Conservation (phyloP, 257 asterid genomes). For the Fraxinus anomala region DNA sequence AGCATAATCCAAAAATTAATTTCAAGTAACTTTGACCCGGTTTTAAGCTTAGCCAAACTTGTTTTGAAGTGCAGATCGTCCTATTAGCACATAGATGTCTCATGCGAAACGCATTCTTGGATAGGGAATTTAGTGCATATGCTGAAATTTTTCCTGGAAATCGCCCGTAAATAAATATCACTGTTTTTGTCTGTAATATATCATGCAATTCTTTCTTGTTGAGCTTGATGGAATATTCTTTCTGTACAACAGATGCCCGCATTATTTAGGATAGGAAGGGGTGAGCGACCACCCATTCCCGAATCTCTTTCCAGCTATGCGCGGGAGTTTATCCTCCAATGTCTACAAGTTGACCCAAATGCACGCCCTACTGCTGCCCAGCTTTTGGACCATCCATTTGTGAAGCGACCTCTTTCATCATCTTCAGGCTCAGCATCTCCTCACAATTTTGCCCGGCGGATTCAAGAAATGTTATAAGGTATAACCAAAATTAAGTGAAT, state of each 20-base stretch:
- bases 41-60: background rate
- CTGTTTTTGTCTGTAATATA: background rate
- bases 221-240: background rate
- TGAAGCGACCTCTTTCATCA: background rate
- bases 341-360: conserved; percentile 64
- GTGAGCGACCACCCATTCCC: conserved; percentile 42
- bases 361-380: conserved; percentile 13
- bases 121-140: background rate
- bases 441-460: conserved; percentile 6
- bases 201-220: background rate
- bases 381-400: conserved; percentile 15
- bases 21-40: background rate
- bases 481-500: background rate
- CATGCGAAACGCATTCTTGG: background rate
- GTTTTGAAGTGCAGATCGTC: background rate
- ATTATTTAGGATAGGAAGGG: conserved; percentile 4
- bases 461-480: background rate
- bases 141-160: conserved; percentile 47
- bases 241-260: conserved; percentile 3
- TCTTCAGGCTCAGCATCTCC: conserved; percentile 9
- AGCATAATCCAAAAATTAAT: no score
- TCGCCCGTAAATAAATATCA: background rate
- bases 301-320: conserved; percentile 74
- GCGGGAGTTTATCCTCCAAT: conserved; percentile 62
- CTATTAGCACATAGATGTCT: background rate